Percentiles rank a stretch among this genome's conserved stretches.
These are phyloP conservation scores for Nitzschia putrida DNA, from an alignment of 108 stramenopile species.

Conservation along the genomic window DNA sequence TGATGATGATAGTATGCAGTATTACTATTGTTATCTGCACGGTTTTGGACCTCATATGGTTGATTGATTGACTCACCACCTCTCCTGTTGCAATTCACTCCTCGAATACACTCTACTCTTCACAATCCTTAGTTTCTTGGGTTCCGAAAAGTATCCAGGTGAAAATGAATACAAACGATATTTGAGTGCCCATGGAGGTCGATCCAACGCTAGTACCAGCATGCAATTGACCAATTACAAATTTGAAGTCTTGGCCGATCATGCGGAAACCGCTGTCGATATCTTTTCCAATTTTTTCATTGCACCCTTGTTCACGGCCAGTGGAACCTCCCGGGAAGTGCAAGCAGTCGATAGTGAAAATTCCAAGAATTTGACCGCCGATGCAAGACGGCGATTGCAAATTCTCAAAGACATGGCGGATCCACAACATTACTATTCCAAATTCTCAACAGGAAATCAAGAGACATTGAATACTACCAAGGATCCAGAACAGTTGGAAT, in stretches of 20 bases:
- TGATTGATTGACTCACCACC: background rate
- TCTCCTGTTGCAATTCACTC: background rate
- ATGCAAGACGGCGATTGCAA: constrained; percentile 77
- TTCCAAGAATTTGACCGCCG: constrained; percentile 81
- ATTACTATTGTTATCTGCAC: background rate
- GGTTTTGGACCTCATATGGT: background rate
- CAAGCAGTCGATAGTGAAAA: constrained; percentile 89
- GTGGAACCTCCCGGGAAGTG: constrained; percentile 78
- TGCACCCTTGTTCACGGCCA: constrained; percentile 71
- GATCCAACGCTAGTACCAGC: constrained; percentile 81
- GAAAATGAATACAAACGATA: constrained; percentile 86
- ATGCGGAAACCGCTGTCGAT: constrained; percentile 76
- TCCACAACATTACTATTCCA: constrained; percentile 72
- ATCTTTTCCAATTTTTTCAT: constrained; percentile 85
- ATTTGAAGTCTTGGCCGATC: constrained; percentile 77
- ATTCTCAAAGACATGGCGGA: constrained; percentile 75
- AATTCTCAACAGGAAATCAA: constrained; percentile 83
- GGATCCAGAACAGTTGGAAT: constrained; percentile 48
- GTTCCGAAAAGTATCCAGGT: constrained; percentile 68
- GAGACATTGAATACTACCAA: constrained; percentile 61
- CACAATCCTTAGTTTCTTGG: constrained; percentile 58
- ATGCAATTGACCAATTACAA: constrained; percentile 85
- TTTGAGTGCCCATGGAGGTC: constrained; percentile 74
- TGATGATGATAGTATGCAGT: no score
- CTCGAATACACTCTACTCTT: background rate